Conservation (phyloP, 2,329 filamentous ascomycete species). For the Aspergillus costaricaensis region DNA sequence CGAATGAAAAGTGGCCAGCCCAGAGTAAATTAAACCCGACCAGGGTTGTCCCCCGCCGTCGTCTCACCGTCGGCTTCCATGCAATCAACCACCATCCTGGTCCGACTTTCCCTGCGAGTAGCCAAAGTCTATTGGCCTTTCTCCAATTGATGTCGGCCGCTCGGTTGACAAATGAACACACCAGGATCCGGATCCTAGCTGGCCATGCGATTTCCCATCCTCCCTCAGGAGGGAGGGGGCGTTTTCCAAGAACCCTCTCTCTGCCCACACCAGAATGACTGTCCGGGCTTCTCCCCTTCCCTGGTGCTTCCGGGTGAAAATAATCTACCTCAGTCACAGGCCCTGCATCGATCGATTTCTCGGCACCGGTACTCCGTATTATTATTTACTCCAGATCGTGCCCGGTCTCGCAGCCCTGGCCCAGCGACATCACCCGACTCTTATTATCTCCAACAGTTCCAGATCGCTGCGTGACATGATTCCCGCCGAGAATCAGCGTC, state of each 20-base stretch:
- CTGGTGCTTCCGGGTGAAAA: neutral
- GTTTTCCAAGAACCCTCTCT: neutral
- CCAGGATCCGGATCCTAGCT: neutral
- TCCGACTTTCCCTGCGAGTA: neutral
- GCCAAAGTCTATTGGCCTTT: neutral
- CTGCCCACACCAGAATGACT: neutral
- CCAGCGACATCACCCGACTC: neutral
- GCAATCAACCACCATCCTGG: neutral
- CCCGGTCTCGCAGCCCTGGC: neutral
- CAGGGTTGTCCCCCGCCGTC: neutral
- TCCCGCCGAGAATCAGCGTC: neutral
- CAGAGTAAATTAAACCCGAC: neutral
- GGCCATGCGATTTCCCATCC: neutral
- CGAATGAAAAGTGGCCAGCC: neutral
- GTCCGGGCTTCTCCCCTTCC: neutral
- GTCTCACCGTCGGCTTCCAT: neutral
- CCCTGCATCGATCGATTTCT: neutral
- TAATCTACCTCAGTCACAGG: neutral
- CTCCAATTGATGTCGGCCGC: neutral
- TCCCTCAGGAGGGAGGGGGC: neutral
- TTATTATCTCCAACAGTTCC: neutral
- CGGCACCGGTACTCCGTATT: neutral
- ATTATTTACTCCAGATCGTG: conserved; percentile 1
- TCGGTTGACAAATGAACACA: neutral
- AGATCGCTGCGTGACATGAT: neutral